Conservation (phyloP, 208 protist species). For the Crithidia thermophila region DNA sequence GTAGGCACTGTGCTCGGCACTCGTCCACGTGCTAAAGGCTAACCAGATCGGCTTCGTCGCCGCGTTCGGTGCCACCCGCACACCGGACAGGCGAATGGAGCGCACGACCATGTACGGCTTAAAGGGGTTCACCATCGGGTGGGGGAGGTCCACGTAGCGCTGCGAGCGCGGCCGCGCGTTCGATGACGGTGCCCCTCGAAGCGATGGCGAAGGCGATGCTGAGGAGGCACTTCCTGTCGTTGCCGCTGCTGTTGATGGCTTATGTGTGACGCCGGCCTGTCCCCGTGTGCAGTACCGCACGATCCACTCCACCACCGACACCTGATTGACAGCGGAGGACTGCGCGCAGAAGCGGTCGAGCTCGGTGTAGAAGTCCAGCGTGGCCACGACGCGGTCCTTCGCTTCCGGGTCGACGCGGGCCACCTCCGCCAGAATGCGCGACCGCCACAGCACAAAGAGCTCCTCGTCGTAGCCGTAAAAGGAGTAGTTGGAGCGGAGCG, state of each 20-base stretch:
- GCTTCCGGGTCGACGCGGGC: constrained; percentile 15
- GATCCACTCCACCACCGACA: constrained; percentile 33
- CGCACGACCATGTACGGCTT: constrained; percentile 38
- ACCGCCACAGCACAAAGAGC: constrained; percentile 37
- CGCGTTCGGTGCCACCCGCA: constrained; percentile 33
- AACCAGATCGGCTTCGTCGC: constrained; percentile 47
- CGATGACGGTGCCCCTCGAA: not conserved
- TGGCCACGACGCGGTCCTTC: constrained; percentile 29
- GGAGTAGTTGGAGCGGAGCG: constrained; percentile 32
- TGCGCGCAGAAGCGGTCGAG: constrained; percentile 39
- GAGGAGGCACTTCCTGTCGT: not conserved
- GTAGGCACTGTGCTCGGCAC: constrained; percentile 24
- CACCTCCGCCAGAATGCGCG: constrained; percentile 40
- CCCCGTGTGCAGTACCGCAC: constrained; percentile 27
- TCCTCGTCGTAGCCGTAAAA: constrained; percentile 43
- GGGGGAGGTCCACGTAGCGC: constrained; percentile 38
- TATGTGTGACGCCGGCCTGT: not conserved
- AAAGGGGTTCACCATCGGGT: constrained; percentile 43
- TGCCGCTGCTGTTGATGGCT: not conserved
- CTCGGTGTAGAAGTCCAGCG: constrained; percentile 40
- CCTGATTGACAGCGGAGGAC: constrained; percentile 11
- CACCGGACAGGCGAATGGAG: constrained; percentile 35
- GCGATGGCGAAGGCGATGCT: not conserved
- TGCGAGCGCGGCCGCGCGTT: not conserved
- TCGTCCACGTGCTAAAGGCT: constrained; percentile 43